phyloP scores from a whole-genome alignment of 306 rosid genomes.

The Boehmeria nivea region DNA sequence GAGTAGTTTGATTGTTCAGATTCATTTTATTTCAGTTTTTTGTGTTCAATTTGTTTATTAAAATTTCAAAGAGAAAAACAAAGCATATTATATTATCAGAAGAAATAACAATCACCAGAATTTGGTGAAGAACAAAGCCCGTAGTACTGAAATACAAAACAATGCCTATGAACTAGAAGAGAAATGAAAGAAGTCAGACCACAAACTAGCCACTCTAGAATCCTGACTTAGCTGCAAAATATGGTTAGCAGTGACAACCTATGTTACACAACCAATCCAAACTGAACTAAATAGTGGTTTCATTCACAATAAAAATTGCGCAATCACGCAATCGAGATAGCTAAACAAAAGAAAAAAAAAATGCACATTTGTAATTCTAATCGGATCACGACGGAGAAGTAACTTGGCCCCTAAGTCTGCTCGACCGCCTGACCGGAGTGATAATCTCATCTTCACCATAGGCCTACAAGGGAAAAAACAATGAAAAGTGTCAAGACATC shows the following conservation, averaged over 20 bases:
- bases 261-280: not conserved
- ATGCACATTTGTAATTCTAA: not conserved
- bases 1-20: too few species aligned
- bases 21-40: too few species aligned
- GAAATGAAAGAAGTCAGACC: not conserved
- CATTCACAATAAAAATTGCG: conserved; percentile 10
- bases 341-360: too few species aligned
- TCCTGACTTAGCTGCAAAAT: not conserved
- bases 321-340: not conserved
- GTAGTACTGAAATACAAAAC: too few species aligned
- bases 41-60: too few species aligned
- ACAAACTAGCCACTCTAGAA: not conserved
- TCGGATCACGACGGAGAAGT: conserved; percentile 38
- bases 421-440: conserved; percentile 88
- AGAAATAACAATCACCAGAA: too few species aligned
- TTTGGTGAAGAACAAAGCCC: too few species aligned
- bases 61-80: too few species aligned
- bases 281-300: not conserved
- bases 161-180: not conserved
- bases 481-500: not conserved
- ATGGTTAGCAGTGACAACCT: not conserved
- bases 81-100: too few species aligned
- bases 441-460: conserved; percentile 42
- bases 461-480: conserved; percentile 30
- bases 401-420: conserved; percentile 50